Conservation (phyloP, 78 protist genomes). For the Cavenderia fasciculata region DNA sequence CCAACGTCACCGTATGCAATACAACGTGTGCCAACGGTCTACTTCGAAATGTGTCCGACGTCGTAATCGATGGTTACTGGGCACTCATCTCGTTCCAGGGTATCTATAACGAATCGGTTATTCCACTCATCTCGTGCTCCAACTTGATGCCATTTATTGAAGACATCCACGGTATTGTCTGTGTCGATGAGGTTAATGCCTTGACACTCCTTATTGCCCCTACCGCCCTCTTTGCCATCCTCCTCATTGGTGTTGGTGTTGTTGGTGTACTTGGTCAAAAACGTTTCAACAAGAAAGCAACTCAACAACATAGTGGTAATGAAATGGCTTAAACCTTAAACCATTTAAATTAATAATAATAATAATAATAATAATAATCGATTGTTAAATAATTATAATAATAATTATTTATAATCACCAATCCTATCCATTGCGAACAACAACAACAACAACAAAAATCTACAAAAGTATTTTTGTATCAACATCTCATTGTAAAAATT, state of each 20-base stretch:
- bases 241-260: constrained; percentile 34
- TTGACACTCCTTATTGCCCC: constrained; percentile 23
- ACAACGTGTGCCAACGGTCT: neutral
- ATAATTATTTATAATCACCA: too few relatives aligned
- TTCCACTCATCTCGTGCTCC: constrained; percentile 27
- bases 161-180: constrained; percentile 20
- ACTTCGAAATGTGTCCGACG: neutral
- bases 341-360: too few relatives aligned
- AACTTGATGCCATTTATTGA: constrained; percentile 34
- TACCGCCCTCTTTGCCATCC: constrained; percentile 13
- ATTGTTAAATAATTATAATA: too few relatives aligned
- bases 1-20: neutral
- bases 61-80: neutral
- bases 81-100: neutral
- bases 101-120: neutral
- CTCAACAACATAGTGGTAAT: neutral
- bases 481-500: too few relatives aligned
- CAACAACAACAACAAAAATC: neutral
- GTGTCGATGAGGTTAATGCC: constrained; percentile 31
- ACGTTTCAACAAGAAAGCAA: constrained; percentile 29
- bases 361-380: too few relatives aligned
- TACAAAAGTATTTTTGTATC: too few relatives aligned
- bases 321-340: constrained; percentile 26
- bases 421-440: neutral
- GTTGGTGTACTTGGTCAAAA: constrained; percentile 16